Percentiles rank a stretch among this genome's conserved stretches.
These are phyloP conservation scores for Desmodesmus armatus DNA, from an alignment of 139 green algal genomes.

Conservation along the genomic window DNA sequence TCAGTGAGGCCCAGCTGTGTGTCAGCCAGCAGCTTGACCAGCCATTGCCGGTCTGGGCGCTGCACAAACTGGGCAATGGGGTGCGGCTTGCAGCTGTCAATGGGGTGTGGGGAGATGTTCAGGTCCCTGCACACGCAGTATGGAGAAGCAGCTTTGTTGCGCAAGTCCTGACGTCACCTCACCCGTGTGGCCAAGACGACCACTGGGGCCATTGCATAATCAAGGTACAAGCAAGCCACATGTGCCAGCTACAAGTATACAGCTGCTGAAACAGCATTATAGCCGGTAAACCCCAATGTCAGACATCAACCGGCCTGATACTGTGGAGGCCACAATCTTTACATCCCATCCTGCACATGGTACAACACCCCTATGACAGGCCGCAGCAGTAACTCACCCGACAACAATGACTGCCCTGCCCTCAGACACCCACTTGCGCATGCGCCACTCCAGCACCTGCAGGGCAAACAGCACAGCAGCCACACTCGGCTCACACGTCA, in stretches of 20 bases:
- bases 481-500: too few relatives aligned
- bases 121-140: slow-evolving; percentile 79
- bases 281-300: too few relatives aligned
- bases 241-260: too few relatives aligned
- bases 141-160: background rate
- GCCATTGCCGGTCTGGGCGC: slow-evolving; percentile 57
- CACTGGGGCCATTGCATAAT: too few relatives aligned
- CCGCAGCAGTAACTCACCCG: too few relatives aligned
- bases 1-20: slow-evolving; percentile 53
- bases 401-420: background rate
- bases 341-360: background rate
- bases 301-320: too few relatives aligned
- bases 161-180: background rate
- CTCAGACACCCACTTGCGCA: slow-evolving; percentile 16
- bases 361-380: background rate
- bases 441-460: slow-evolving; percentile 29
- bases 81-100: slow-evolving; percentile 53
- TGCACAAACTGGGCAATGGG: slow-evolving; percentile 7
- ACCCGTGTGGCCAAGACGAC: too few relatives aligned
- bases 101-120: slow-evolving; percentile 71
- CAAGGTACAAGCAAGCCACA: too few relatives aligned
- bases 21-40: slow-evolving; percentile 49
- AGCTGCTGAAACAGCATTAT: too few relatives aligned
- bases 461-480: background rate
- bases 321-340: too few relatives aligned